Percentiles rank a stretch among this genome's conserved stretches.
These are phyloP conservation scores for Candida michaelii DNA, from an alignment of 805 yeast genomes.

Conservation along the genomic window DNA sequence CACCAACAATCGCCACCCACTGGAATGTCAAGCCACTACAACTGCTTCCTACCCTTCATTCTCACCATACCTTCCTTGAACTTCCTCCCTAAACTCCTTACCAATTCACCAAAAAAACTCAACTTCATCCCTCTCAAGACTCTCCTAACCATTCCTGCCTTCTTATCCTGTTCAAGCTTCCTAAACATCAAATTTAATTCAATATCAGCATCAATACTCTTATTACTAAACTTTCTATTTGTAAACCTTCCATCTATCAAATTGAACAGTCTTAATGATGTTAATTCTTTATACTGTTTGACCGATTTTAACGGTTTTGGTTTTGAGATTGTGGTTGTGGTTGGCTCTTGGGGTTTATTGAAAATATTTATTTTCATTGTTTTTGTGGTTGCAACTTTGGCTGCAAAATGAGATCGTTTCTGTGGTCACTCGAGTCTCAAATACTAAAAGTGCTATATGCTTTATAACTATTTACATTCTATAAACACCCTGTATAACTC, in stretches of 20 bases:
- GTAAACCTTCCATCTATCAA: conserved; percentile 2
- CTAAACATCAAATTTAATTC: conserved; percentile 2
- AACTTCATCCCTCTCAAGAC: neutral
- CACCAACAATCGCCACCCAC: no score
- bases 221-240: neutral
- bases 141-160: neutral
- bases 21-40: no score
- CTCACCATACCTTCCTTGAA: neutral
- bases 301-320: neutral
- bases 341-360: neutral
- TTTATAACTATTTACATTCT: neutral
- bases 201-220: conserved; percentile 4
- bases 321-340: neutral
- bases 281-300: neutral
- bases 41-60: no score
- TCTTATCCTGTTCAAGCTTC: neutral
- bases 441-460: no score
- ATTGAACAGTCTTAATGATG: neutral
- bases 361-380: neutral
- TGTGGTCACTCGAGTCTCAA: no score
- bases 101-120: no score
- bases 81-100: no score
- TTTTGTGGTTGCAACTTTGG: neutral
- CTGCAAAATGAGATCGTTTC: no score
- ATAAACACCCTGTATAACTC: no score